Percentiles rank a stretch among this genome's conserved stretches.
Conservation (phyloP, 2,329 filamentous ascomycete genomes). For the Chaetomiaceae sp. region DNA sequence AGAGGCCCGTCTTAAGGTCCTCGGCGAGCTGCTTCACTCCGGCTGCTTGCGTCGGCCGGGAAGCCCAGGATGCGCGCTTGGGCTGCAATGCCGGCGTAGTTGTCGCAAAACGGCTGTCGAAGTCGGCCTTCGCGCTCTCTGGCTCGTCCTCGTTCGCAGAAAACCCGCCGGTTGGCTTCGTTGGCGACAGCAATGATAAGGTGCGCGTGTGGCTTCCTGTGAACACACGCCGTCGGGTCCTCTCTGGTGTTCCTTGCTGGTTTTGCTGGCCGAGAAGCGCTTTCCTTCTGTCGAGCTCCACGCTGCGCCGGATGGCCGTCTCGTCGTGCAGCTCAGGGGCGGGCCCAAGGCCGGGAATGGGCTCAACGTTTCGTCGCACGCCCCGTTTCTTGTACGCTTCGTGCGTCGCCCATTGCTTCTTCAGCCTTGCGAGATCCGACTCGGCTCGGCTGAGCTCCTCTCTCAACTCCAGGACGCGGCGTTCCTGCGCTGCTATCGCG, state of each 20-base stretch:
- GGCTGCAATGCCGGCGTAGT: constrained; percentile 37
- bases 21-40: constrained; percentile 74
- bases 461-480: constrained; percentile 81
- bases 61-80: constrained; percentile 59
- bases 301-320: constrained; percentile 36
- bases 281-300: constrained; percentile 70
- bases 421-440: constrained; percentile 67
- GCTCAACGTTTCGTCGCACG: constrained; percentile 61
- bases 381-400: constrained; percentile 73
- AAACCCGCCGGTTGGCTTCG: constrained; percentile 43
- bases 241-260: constrained; percentile 38
- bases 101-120: constrained; percentile 30
- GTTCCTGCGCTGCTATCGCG: constrained; percentile 86
- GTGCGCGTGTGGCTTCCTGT: constrained; percentile 59
- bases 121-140: constrained; percentile 39
- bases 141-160: constrained; percentile 40
- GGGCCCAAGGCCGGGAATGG: constrained; percentile 43
- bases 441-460: constrained; percentile 88
- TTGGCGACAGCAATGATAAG: constrained; percentile 77
- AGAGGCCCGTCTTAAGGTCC: constrained; percentile 83
- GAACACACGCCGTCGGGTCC: constrained; percentile 60
- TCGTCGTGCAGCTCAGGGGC: constrained; percentile 32
- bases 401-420: constrained; percentile 75
- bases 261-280: constrained; percentile 51
- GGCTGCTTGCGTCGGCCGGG: constrained; percentile 42